phyloP scores from a whole-genome alignment of 495 filamentous ascomycete species.

The Hapsidospora chrysogenum region DNA sequence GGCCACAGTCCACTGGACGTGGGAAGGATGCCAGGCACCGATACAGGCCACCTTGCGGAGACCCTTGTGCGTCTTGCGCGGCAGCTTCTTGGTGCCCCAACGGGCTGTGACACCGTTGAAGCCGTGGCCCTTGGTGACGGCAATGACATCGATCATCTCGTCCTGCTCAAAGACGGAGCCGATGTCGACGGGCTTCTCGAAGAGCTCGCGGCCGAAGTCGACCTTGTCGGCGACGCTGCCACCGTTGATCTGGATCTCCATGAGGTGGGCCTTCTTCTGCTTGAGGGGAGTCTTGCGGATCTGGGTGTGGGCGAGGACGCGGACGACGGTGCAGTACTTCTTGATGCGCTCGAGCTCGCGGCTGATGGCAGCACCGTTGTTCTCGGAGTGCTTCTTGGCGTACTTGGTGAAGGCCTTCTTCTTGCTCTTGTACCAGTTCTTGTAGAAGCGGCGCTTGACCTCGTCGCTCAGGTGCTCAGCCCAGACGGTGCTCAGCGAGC shows the following conservation, averaged over 20 bases:
- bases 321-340: slow-evolving; percentile 99
- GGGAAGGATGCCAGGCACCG: slow-evolving; percentile 99
- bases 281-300: slow-evolving; percentile 98
- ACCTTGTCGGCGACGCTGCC: slow-evolving; percentile 92
- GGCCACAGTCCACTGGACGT: slow-evolving; percentile 99
- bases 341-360: slow-evolving; percentile 98
- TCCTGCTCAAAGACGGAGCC: slow-evolving; percentile 96
- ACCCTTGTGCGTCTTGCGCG: slow-evolving; percentile 99
- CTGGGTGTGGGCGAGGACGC: slow-evolving; percentile 97
- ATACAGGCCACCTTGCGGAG: slow-evolving; percentile 99
- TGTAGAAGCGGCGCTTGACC: slow-evolving; percentile 99
- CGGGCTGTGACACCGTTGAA: slow-evolving; percentile 92
- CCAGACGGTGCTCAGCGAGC: slow-evolving; percentile 98
- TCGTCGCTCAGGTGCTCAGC: slow-evolving; percentile 97
- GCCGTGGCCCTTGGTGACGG: slow-evolving; percentile 99
- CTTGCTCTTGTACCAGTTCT: slow-evolving; percentile 99
- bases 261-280: slow-evolving; percentile 99
- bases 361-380: slow-evolving; percentile 70
- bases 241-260: slow-evolving; percentile 99
- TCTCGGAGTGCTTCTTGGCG: slow-evolving; percentile 98
- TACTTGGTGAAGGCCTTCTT: slow-evolving; percentile 99
- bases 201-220: slow-evolving; percentile 78
- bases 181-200: slow-evolving; percentile 96
- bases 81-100: slow-evolving; percentile 99
- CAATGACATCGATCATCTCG: slow-evolving; percentile 99